phyloP scores from a whole-genome alignment of 208 protist species.

The Leishmania lainsoni region DNA sequence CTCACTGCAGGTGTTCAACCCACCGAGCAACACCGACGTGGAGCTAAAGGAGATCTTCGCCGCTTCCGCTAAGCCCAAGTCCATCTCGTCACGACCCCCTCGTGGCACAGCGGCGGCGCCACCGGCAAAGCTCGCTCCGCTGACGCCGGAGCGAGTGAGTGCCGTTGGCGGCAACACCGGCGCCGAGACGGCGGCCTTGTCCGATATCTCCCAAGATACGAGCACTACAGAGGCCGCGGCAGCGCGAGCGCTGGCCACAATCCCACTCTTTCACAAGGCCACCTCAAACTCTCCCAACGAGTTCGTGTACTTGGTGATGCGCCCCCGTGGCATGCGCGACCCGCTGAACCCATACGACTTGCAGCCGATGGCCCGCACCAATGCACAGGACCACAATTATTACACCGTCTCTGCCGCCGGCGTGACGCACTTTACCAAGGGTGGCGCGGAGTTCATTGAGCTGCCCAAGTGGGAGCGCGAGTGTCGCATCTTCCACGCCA shows the following conservation, averaged over 20 bases:
- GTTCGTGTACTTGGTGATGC: constrained; percentile 91
- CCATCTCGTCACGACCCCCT: constrained; percentile 6
- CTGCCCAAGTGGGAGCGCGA: constrained; percentile 94
- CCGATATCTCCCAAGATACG: neutral
- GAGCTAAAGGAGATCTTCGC: constrained; percentile 59
- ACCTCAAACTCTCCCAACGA: constrained; percentile 87
- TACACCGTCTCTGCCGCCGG: constrained; percentile 94
- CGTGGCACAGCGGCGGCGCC: neutral
- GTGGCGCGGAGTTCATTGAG: constrained; percentile 93
- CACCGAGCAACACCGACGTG: constrained; percentile 52
- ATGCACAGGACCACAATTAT: constrained; percentile 84
- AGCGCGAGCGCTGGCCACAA: constrained; percentile 30
- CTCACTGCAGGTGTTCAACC: constrained; percentile 76
- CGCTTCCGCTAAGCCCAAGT: constrained; percentile 22
- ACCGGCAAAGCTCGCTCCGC: constrained; percentile 16
- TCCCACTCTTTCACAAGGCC: constrained; percentile 78
- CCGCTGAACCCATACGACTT: constrained; percentile 95
- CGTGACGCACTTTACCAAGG: constrained; percentile 93
- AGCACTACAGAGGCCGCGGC: constrained; percentile 18
- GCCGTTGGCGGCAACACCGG: neutral
- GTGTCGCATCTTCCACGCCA: constrained; percentile 86
- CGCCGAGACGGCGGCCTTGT: neutral
- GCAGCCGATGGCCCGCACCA: constrained; percentile 89
- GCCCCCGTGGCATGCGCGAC: constrained; percentile 79
- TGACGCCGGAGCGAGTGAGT: constrained; percentile 1